Conservation (phyloP, 2,329 filamentous ascomycete species). For the Alternaria triticimaculans region DNA sequence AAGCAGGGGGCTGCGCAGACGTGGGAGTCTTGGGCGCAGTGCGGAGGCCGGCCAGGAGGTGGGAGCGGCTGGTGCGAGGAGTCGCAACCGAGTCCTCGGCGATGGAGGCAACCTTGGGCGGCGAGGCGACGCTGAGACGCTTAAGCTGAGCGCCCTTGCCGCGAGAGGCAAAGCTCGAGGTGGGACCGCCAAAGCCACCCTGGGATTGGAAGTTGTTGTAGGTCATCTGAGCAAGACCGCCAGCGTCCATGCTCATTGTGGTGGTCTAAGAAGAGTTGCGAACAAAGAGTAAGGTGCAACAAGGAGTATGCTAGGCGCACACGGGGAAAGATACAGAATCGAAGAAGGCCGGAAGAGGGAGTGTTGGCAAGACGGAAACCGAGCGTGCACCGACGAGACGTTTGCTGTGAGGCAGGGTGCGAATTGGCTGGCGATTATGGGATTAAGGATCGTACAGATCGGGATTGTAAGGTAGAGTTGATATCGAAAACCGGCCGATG, state of each 20-base stretch:
- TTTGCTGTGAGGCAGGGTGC: constrained; percentile 31
- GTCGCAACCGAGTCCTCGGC: constrained; percentile 71
- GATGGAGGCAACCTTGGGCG: constrained; percentile 70
- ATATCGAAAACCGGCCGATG: constrained; percentile 47
- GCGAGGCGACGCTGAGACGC: constrained; percentile 80
- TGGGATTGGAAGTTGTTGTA: constrained; percentile 74
- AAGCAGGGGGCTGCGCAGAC: constrained; percentile 67
- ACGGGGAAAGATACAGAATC: constrained; percentile 42
- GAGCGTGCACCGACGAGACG: constrained; percentile 24
- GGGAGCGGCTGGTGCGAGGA: constrained; percentile 91
- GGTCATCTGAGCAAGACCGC: constrained; percentile 99
- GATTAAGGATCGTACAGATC: constrained; percentile 51
- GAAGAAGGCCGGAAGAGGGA: constrained; percentile 37
- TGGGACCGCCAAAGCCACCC: constrained; percentile 74
- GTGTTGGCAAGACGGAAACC: constrained; percentile 22
- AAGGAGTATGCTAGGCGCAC: constrained; percentile 35
- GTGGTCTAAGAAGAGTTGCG: constrained; percentile 31
- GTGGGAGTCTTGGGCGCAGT: constrained; percentile 89
- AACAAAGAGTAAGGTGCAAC: constrained; percentile 41
- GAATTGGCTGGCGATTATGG: constrained; percentile 41
- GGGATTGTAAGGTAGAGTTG: constrained; percentile 34
- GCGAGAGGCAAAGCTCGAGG: constrained; percentile 83
- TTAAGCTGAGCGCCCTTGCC: constrained; percentile 87
- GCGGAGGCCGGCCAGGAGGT: constrained; percentile 89
- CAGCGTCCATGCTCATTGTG: constrained; percentile 80